Base-by-base conservation (phyloP, 352 stramenopile genomes). In the Pythium rishiriense region DNA sequence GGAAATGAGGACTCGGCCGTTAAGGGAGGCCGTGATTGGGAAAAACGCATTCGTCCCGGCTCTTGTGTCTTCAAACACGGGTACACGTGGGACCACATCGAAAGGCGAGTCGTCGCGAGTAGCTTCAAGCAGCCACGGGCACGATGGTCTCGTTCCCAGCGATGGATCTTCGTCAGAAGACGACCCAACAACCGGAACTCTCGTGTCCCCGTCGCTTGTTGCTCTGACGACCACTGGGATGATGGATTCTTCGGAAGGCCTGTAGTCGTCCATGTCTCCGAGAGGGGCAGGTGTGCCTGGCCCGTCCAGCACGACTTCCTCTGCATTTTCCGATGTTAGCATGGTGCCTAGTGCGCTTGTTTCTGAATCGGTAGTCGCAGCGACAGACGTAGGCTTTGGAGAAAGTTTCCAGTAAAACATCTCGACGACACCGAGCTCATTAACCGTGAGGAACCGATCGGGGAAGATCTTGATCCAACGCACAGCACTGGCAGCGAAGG, bases 371-470 rank as follows among this genome's bases (percentile, higher is more conserved):
- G 8, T 35, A 22, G 3, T 52, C 58, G 3, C 14, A 9, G 25
- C 19, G 17, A 37, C 47, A 12, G 70, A 56, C 17, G 60, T 58
- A 42, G 79, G 74, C 54, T 91, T 91, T 2, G 85, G 74, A 15
- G 81, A 17, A 4, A 96, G 61, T 42, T 88, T 94, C 85, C 87
- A 96, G 57, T 91, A 81, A 73, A 91, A 90, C 4, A 94, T 49
- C 54, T 96, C 87, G n/a, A 96, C 79, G 19, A 94, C 86, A 1
- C 87, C 87, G 4, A 94, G 70, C 24, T 93, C 84, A 57, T 94
- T 95, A 25, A 96, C 74, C 22, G 78, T 91, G 22, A 96, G 57
- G 19, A 96, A 72, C 11, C 84, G 83, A 55, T 94, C 87, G 0
- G 83, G 73, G 1, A 92, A 74, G 43, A 94, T 85, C 65, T 91